Percentiles rank a stretch among this genome's conserved stretches.
Evolutionary conservation across 352 stramenopile genomes (phyloP).

Genomic region (Paralagenidium karlingii): DNA sequence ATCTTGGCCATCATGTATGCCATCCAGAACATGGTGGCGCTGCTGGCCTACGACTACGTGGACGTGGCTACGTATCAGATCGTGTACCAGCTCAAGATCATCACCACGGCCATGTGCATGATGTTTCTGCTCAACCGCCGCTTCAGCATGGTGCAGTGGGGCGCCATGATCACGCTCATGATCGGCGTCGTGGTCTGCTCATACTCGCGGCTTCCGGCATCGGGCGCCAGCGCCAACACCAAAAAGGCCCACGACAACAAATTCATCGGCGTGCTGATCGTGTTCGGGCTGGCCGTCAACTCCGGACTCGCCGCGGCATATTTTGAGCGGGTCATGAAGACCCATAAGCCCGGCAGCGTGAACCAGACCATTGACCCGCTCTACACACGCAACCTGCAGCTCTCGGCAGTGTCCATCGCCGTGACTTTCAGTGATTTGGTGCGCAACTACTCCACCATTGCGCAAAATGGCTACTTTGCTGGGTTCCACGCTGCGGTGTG

Average conservation of each 20-base stretch:
- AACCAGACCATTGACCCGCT: constrained; percentile 72
- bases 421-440: constrained; percentile 60
- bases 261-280: constrained; percentile 69
- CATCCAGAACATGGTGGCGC: constrained; percentile 78
- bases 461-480: constrained; percentile 61
- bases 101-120: constrained; percentile 84
- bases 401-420: constrained; percentile 69
- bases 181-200: constrained; percentile 73
- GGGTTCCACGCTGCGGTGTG: constrained; percentile 68
- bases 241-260: constrained; percentile 11
- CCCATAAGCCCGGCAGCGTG: constrained; percentile 58
- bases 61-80: constrained; percentile 85
- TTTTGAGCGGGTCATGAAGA: constrained; percentile 82
- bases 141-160: constrained; percentile 76
- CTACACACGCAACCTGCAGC: constrained; percentile 78
- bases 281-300: constrained; percentile 69
- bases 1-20: constrained; percentile 78
- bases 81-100: constrained; percentile 87
- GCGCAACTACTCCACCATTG: constrained; percentile 46
- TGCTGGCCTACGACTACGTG: constrained; percentile 82
- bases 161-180: constrained; percentile 79
- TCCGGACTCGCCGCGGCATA: constrained; percentile 79
- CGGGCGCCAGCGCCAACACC: constrained; percentile 4
- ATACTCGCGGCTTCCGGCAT: constrained; percentile 50
- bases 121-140: constrained; percentile 74